phyloP scores from a whole-genome alignment of 2,329 filamentous ascomycete genomes.

The Cryoendolithus antarcticus region DNA sequence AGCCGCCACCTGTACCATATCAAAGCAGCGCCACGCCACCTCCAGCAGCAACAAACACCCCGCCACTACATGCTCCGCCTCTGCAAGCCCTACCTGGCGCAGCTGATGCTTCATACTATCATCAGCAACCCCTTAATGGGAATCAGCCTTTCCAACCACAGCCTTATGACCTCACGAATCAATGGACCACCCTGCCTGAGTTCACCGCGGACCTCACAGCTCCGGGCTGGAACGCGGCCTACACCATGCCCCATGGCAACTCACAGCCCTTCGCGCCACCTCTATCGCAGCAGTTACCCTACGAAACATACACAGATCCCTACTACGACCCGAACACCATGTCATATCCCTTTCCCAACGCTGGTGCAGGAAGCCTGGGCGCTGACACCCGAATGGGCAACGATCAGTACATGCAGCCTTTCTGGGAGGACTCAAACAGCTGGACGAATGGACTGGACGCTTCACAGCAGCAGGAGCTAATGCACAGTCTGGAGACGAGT shows the following conservation, averaged over 20 bases:
- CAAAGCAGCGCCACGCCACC: constrained; percentile 9
- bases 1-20: constrained; percentile 20
- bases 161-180: not conserved
- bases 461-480: constrained; percentile 24
- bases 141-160: too few species aligned
- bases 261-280: too few species aligned
- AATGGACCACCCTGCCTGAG: constrained; percentile 19
- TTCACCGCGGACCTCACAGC: constrained; percentile 15
- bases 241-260: too few species aligned
- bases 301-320: too few species aligned
- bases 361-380: not conserved
- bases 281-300: too few species aligned
- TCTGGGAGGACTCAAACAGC: constrained; percentile 15
- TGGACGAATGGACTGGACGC: constrained; percentile 23
- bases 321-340: too few species aligned
- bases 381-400: not conserved
- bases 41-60: too few species aligned
- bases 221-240: too few species aligned
- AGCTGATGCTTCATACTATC: too few species aligned
- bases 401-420: constrained; percentile 12
- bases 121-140: too few species aligned
- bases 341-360: constrained; percentile 15
- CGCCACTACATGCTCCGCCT: too few species aligned
- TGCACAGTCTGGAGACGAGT: constrained; percentile 24
- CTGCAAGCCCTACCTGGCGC: too few species aligned